Percentiles rank a stretch among this genome's conserved stretches.
phyloP scores from a whole-genome alignment of 225 moss, liverwort and hornwort species.

The Takakia lepidozioides region DNA sequence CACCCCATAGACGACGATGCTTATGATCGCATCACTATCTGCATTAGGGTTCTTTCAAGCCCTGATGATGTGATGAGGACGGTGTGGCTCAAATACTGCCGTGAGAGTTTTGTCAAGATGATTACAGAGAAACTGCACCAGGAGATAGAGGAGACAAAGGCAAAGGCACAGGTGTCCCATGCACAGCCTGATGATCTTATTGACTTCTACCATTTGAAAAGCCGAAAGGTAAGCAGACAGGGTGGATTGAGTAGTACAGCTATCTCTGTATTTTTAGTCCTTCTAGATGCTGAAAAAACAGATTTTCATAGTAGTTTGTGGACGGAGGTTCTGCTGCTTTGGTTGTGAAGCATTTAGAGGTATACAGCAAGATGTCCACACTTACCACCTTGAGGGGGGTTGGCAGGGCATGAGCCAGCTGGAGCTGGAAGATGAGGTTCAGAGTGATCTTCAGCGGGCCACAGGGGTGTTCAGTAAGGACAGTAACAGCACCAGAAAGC shows the following conservation, averaged over 20 bases:
- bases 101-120: slow-evolving; percentile 90
- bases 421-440: slow-evolving; percentile 95
- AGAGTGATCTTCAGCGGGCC: slow-evolving; percentile 85
- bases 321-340: too few relatives aligned
- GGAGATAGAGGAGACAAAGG: slow-evolving; percentile 86
- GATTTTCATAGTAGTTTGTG: too few relatives aligned
- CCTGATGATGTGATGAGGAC: slow-evolving; percentile 79
- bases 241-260: too few relatives aligned
- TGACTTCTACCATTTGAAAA: slow-evolving; percentile 95
- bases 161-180: slow-evolving; percentile 75
- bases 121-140: slow-evolving; percentile 86
- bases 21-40: slow-evolving; percentile 73
- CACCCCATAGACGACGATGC: too few relatives aligned
- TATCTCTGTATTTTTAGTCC: too few relatives aligned
- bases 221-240: slow-evolving; percentile 53
- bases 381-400: background rate
- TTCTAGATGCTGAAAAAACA: too few relatives aligned
- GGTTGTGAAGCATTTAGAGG: too few relatives aligned
- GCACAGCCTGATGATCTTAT: slow-evolving; percentile 99
- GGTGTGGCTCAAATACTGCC: slow-evolving; percentile 94
- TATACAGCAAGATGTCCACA: too few relatives aligned
- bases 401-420: slow-evolving; percentile 87
- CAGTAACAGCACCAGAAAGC: slow-evolving; percentile 58
- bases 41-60: slow-evolving; percentile 77
- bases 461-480: slow-evolving; percentile 86